Conservation (phyloP, 2,329 filamentous ascomycete genomes). For the Thermothelomyces thermophilus region DNA sequence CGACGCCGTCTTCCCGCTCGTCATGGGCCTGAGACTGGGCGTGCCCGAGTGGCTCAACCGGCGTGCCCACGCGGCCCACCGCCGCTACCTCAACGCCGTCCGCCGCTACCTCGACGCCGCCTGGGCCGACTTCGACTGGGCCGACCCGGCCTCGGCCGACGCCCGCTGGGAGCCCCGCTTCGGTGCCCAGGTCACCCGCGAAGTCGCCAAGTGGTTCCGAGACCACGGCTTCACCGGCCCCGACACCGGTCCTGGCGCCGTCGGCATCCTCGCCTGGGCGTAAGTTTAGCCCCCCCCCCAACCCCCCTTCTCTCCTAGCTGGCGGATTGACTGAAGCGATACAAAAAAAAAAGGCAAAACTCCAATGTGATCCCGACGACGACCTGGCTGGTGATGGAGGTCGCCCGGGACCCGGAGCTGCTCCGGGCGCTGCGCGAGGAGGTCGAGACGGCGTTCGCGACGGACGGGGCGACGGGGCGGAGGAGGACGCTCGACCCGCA, state of each 20-base stretch:
- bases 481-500: neutral
- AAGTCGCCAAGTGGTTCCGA: too few relatives aligned
- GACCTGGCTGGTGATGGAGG: slow-evolving; percentile 23
- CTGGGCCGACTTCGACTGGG: slow-evolving; percentile 8
- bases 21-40: neutral
- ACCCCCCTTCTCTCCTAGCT: neutral
- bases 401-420: slow-evolving; percentile 17
- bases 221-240: too few relatives aligned
- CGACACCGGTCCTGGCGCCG: too few relatives aligned
- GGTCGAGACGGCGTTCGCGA: slow-evolving; percentile 1
- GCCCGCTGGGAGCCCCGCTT: too few relatives aligned
- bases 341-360: neutral
- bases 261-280: too few relatives aligned
- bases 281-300: neutral
- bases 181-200: too few relatives aligned
- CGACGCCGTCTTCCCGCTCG: too few relatives aligned
- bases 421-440: slow-evolving; percentile 14
- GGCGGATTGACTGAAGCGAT: neutral
- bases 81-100: neutral
- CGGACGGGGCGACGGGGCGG: too few relatives aligned
- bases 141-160: too few relatives aligned
- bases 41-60: slow-evolving; percentile 2
- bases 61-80: neutral
- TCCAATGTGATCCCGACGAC: slow-evolving; percentile 23
- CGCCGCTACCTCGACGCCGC: too few relatives aligned